Evolutionary conservation across 2,329 filamentous ascomycete genomes (phyloP), one percentile per base, ranked within the genome.

Genomic region (Aspergillus chevalieri): DNA sequence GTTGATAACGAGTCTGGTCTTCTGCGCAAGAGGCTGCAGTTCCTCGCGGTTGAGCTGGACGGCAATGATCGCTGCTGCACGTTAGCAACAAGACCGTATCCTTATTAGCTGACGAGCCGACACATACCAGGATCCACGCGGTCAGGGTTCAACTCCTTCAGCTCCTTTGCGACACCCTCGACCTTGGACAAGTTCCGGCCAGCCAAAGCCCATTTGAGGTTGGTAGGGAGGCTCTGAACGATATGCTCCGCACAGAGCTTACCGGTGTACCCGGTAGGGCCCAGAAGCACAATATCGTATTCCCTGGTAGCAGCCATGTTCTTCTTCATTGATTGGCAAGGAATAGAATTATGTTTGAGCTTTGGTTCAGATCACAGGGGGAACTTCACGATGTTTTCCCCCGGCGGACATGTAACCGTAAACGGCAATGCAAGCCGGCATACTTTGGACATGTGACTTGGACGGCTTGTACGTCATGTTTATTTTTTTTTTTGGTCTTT

Each of bases 131-230:
- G 89, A 47, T 81, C 78, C 33, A 74, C 63, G 47, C 91, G 84
- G 66, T 94, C 84, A 2, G 83, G 75, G 64, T 87, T 87, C 51
- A 86, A 61, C 49, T 72, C 65, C 59, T 83, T 82, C 65, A 91
- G 78, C 48, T 87, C 82, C 47, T 82, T 74, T 6, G 83, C 81
- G 9, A 96, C 69, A 38, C 73, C 71, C 57, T 86, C 79, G 4
- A 97, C 78, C 68, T 95, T 95, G 44, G 77, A 73, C 44, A 78
- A 74, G n/a, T 87, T 91, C 22, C 91, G 86, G 26, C 91, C 91
- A 43, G 89, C 88, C 48, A 96, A 76, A 12, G 89, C 91, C 91
- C 91, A 96, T 74, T 83, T 89, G 53, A 95, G 68, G 65, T 89
- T 81, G 15, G 86, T 88, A 0, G 90, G 86, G 1, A 89, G 75